phyloP scores from a whole-genome alignment of 2,329 filamentous ascomycete species.

The Talaromyces islandicus region DNA sequence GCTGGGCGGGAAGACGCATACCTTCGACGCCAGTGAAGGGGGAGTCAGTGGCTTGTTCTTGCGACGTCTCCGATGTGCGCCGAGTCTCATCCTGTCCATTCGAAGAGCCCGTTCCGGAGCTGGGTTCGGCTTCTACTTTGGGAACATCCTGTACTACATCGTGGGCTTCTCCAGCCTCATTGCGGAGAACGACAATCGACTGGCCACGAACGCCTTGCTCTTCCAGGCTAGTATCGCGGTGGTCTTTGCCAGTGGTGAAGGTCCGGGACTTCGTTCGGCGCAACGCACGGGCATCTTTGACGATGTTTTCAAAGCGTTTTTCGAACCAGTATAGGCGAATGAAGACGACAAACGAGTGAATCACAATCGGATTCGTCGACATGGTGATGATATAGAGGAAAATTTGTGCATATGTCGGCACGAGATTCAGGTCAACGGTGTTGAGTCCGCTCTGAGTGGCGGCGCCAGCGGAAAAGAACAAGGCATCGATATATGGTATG shows the following conservation, averaged over 20 bases:
- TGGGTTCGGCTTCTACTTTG: constrained; percentile 20
- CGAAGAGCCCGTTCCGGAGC: constrained; percentile 20
- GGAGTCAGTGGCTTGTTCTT: constrained; percentile 6
- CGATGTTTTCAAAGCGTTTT: constrained; percentile 84
- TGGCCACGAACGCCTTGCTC: constrained; percentile 33
- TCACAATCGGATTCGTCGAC: constrained; percentile 74
- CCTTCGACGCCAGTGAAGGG: constrained; percentile 51
- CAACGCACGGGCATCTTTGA: constrained; percentile 62
- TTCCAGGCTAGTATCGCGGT: constrained; percentile 26
- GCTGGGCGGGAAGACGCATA: constrained; percentile 47
- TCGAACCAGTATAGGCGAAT: constrained; percentile 97
- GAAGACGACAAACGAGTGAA: constrained; percentile 83
- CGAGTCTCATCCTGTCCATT: constrained; percentile 16
- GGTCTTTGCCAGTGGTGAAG: constrained; percentile 41
- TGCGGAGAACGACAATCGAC: constrained; percentile 33
- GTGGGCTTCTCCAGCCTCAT: constrained; percentile 23
- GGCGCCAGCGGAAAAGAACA: constrained; percentile 80
- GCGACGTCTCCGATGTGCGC: constrained; percentile 9
- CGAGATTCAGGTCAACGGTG: constrained; percentile 59
- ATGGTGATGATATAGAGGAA: constrained; percentile 66
- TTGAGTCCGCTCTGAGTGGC: constrained; percentile 93
- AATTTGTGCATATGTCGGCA: constrained; percentile 68
- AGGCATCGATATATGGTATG: constrained; percentile 74
- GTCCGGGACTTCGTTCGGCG: constrained; percentile 58
- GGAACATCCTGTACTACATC: constrained; percentile 14